Evolutionary conservation across 441 rosid genomes (phyloP).

Genomic region (Euphorbia schlechtendalii): DNA sequence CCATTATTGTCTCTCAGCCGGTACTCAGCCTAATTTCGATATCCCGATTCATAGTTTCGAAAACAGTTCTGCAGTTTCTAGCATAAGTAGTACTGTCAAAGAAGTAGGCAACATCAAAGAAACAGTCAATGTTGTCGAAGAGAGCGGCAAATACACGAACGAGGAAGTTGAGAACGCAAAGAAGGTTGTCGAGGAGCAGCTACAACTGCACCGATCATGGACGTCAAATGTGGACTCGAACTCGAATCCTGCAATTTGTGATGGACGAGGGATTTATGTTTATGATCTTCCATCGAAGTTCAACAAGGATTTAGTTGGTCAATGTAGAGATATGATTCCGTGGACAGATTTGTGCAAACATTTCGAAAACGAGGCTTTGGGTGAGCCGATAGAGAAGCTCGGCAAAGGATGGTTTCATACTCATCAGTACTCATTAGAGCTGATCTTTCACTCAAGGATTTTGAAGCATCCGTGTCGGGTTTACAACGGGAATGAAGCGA

Average conservation of each 20-base stretch:
- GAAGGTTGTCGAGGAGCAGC: slow-evolving; percentile 34
- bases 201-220: slow-evolving; percentile 68
- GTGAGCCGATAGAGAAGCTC: slow-evolving; percentile 41
- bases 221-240: slow-evolving; percentile 9
- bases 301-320: slow-evolving; percentile 65
- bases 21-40: slow-evolving; percentile 47
- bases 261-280: slow-evolving; percentile 60
- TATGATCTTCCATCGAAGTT: slow-evolving; percentile 73
- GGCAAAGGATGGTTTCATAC: slow-evolving; percentile 65
- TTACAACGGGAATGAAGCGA: slow-evolving; percentile 48
- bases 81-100: neutral
- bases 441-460: slow-evolving; percentile 62
- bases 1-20: slow-evolving; percentile 78
- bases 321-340: slow-evolving; percentile 74
- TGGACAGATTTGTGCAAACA: slow-evolving; percentile 57
- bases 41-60: slow-evolving; percentile 30
- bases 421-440: slow-evolving; percentile 76
- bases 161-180: slow-evolving; percentile 40
- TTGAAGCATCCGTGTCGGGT: slow-evolving; percentile 81
- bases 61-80: slow-evolving; percentile 15
- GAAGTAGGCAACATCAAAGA: neutral
- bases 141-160: slow-evolving; percentile 14
- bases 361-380: slow-evolving; percentile 50
- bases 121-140: neutral
- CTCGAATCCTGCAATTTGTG: slow-evolving; percentile 28